phyloP scores from a whole-genome alignment of 306 rosid species.

The Malus fusca region DNA sequence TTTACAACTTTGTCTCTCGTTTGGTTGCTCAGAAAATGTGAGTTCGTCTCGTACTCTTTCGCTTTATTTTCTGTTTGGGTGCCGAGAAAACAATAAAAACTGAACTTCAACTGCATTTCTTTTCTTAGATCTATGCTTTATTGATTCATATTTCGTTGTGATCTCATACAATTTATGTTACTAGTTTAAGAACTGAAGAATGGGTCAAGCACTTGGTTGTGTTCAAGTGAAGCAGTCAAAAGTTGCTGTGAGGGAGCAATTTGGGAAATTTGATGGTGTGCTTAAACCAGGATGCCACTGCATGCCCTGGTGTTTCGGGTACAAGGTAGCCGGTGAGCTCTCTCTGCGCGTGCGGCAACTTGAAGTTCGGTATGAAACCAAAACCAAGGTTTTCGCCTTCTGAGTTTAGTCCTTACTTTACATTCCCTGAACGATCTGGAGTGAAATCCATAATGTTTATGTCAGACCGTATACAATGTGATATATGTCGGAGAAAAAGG shows the following conservation, averaged over 20 bases:
- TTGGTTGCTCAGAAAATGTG: neutral
- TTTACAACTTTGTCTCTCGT: neutral
- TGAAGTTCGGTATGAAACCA: conserved; percentile 57
- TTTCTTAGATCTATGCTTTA: neutral
- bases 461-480: neutral
- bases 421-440: neutral
- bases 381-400: conserved; percentile 46
- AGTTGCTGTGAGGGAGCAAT: conserved; percentile 55
- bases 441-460: neutral
- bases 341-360: conserved; percentile 63
- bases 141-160: neutral
- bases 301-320: conserved; percentile 65
- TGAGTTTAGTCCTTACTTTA: neutral
- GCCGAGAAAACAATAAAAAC: neutral
- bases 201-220: conserved; percentile 62
- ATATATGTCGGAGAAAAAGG: neutral
- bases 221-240: conserved; percentile 55
- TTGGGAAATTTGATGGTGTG: conserved; percentile 44
- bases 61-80: neutral
- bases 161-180: neutral
- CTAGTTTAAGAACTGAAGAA: conserved; percentile 29
- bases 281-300: conserved; percentile 70
- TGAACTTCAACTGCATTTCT: too few species aligned
- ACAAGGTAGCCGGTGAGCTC: conserved; percentile 44
- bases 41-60: neutral